Percentiles rank a stretch among this genome's conserved stretches.
phyloP scores from a whole-genome alignment of 805 yeast species.

The Spathaspora hagerdaliae region DNA sequence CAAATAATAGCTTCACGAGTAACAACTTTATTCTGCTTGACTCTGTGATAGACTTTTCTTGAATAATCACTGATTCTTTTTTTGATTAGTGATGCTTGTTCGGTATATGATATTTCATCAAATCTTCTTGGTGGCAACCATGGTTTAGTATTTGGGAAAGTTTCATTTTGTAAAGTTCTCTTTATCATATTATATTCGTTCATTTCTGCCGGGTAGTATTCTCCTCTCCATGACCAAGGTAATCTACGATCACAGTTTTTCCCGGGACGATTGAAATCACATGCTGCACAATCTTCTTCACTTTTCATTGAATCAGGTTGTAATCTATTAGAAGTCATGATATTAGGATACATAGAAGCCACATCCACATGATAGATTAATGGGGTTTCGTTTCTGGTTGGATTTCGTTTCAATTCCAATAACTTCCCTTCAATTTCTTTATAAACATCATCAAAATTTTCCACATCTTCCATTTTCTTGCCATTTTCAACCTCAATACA shows the following conservation, averaged over 20 bases:
- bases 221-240: slow-evolving; percentile 99
- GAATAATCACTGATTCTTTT: slow-evolving; percentile 81
- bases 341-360: slow-evolving; percentile 98
- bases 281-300: slow-evolving; percentile 94
- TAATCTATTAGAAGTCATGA: slow-evolving; percentile 93
- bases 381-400: slow-evolving; percentile 72
- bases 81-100: slow-evolving; percentile 72
- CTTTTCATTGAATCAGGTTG: slow-evolving; percentile 98
- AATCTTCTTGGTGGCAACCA: slow-evolving; percentile 59
- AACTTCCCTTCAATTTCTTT: slow-evolving; percentile 52
- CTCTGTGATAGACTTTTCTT: slow-evolving; percentile 76
- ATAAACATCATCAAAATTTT: slow-evolving; percentile 74
- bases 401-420: slow-evolving; percentile 54
- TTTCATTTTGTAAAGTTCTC: slow-evolving; percentile 74
- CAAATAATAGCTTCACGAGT: slow-evolving; percentile 93
- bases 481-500: slow-evolving; percentile 79
- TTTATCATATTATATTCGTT: slow-evolving; percentile 90
- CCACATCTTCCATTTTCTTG: slow-evolving; percentile 69
- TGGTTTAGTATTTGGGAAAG: slow-evolving; percentile 60
- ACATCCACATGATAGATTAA: slow-evolving; percentile 96
- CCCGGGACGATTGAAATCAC: slow-evolving; percentile 95
- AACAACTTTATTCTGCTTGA: slow-evolving; percentile 76
- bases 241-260: slow-evolving; percentile 87
- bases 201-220: slow-evolving; percentile 83
- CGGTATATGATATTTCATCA: slow-evolving; percentile 71